Evolutionary conservation across 352 stramenopile species (phyloP).

Genomic region (Globisporangium paddicum): DNA sequence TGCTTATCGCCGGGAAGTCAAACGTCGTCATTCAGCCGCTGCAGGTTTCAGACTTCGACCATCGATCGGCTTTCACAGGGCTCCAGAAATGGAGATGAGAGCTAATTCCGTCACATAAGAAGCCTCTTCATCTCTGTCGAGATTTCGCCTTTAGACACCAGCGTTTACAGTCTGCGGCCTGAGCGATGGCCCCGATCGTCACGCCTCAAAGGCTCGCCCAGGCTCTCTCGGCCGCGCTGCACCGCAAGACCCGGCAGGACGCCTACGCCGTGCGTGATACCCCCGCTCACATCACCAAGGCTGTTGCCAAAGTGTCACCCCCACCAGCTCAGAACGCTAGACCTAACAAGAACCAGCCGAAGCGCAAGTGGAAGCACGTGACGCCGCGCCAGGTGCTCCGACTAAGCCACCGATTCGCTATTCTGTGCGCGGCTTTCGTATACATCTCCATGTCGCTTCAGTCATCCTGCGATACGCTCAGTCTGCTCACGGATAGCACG

Average conservation of each 20-base stretch:
- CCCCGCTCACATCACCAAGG: background rate
- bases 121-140: too few species aligned
- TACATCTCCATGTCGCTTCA: slow-evolving; percentile 5
- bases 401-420: slow-evolving; percentile 2
- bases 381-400: background rate
- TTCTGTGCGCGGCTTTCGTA: background rate
- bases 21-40: too few species aligned
- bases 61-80: too few species aligned
- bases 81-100: background rate
- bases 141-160: too few species aligned
- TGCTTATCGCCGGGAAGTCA: too few species aligned
- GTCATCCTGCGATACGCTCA: background rate
- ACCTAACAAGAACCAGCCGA: background rate
- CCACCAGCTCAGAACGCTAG: background rate
- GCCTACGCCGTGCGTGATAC: background rate
- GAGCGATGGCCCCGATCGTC: background rate
- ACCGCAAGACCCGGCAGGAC: background rate
- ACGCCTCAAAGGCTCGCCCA: background rate
- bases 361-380: background rate
- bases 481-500: background rate
- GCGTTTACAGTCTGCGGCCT: too few species aligned
- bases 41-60: too few species aligned
- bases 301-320: background rate
- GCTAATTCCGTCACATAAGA: too few species aligned
- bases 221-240: background rate